Evolutionary conservation across 768 basidiomycete genomes (phyloP), one percentile per base, ranked within the genome.

Genomic region (Calvatia gigantea): DNA sequence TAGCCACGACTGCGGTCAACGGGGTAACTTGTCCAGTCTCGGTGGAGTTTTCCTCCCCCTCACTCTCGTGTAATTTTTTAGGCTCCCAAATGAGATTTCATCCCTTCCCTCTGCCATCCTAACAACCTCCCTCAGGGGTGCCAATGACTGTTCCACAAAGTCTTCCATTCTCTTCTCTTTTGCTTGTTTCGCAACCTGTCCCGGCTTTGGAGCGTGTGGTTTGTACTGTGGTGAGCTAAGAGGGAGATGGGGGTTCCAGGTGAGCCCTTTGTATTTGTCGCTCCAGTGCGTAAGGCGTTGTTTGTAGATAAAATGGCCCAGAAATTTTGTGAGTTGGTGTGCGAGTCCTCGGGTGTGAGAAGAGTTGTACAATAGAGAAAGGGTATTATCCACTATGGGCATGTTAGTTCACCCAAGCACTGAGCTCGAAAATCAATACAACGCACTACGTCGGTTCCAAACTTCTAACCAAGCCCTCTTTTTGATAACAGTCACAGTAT

Each of bases 321-420:
- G 67, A 61, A 89, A 88, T 15, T 77, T 77, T 5, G 85, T 83
- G 5, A 83, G 61, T 54, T 70, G 71, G 63, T 88, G 84, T 9
- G 87, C 67, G 12, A 87, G 68, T 12, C 89, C 89, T 25, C 86
- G 80, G 31, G 81, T 78, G 55, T 74, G 73, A 3, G 81, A 78
- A n/a, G 89, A 85, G 25, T 75, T 80, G 67, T 81, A 77, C 43
- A 91, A 65, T 7, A 91, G 60, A 29, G 75, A 73, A 37, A 91
- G 73, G 0, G 87, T 89, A 56, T 75, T 78, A 62, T 91, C 87
- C 67, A 88, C 89, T 91, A 57, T 6, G 19, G 53, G 53, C 45
- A 42, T 17, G 48, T 38, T 15, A 11, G 54, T 54, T 31, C 31
- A 47, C 31, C 14, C 21, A 25, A 49, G 46, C 17, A 8, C 38